phyloP scores from a whole-genome alignment of 805 yeast genomes.

The Candida lessepsii region DNA sequence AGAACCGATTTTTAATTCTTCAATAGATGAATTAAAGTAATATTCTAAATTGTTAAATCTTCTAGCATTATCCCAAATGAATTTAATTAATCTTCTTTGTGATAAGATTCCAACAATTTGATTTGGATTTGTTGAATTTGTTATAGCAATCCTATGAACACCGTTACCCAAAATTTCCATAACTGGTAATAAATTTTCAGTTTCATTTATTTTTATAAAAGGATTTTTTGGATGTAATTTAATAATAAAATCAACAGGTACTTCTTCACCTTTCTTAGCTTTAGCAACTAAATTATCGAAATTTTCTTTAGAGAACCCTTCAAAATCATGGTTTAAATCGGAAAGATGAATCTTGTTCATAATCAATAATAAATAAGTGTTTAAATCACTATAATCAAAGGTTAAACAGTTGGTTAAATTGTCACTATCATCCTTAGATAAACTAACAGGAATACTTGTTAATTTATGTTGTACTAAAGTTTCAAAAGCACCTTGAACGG shows the following conservation, averaged over 20 bases:
- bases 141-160: conserved; percentile 88
- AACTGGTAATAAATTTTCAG: conserved; percentile 66
- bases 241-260: conserved; percentile 86
- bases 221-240: conserved; percentile 86
- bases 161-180: conserved; percentile 92
- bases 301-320: conserved; percentile 26
- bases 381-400: conserved; percentile 89
- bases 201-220: conserved; percentile 71
- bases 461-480: conserved; percentile 67
- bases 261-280: conserved; percentile 86
- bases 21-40: conserved; percentile 63
- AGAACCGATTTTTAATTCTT: conserved; percentile 74
- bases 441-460: conserved; percentile 78
- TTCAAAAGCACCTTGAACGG: conserved; percentile 89
- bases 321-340: conserved; percentile 32
- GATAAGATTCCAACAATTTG: conserved; percentile 81
- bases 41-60: conserved; percentile 80
- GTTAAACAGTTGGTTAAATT: conserved; percentile 63
- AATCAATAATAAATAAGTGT: conserved; percentile 79
- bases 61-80: conserved; percentile 90
- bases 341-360: conserved; percentile 60
- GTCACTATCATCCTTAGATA: conserved; percentile 31
- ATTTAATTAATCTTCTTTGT: conserved; percentile 82
- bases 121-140: conserved; percentile 35
- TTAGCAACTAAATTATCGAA: conserved; percentile 41